Evolutionary conservation across 2,329 filamentous ascomycete genomes (phyloP).

Genomic region (Cryphonectria japonica): DNA sequence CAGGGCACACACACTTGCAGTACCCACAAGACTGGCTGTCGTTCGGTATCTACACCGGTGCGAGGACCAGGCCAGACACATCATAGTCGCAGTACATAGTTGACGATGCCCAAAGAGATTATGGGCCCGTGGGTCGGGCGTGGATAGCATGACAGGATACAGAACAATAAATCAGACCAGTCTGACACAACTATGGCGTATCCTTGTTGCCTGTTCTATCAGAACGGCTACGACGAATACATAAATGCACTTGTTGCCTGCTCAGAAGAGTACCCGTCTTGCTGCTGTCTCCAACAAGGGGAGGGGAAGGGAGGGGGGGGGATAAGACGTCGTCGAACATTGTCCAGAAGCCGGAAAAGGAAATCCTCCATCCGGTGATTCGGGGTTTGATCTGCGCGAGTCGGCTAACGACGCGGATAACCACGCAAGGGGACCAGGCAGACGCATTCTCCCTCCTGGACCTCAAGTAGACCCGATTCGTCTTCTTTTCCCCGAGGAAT

Average conservation of each 20-base stretch:
- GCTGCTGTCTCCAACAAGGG: background rate
- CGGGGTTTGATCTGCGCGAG: conserved; percentile 21
- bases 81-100: background rate
- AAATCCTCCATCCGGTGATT: conserved; percentile 7
- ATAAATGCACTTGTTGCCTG: no score
- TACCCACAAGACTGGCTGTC: background rate
- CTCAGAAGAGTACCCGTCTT: background rate
- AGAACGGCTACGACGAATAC: background rate
- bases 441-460: background rate
- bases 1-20: background rate
- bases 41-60: background rate
- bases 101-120: background rate
- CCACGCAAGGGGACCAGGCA: background rate
- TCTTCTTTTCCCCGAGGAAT: conserved; percentile 15
- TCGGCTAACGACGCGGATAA: conserved; percentile 14
- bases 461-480: conserved; percentile 18
- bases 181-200: background rate
- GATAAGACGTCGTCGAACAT: background rate
- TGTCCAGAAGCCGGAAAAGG: background rate
- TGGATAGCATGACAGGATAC: background rate
- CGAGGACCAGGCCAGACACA: background rate
- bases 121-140: no score
- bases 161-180: no score
- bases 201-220: background rate
- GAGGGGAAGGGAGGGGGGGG: background rate